These are phyloP conservation scores for Neurospora sp. DNA, from an alignment of 495 filamentous ascomycete genomes.

Conservation along the genomic window DNA sequence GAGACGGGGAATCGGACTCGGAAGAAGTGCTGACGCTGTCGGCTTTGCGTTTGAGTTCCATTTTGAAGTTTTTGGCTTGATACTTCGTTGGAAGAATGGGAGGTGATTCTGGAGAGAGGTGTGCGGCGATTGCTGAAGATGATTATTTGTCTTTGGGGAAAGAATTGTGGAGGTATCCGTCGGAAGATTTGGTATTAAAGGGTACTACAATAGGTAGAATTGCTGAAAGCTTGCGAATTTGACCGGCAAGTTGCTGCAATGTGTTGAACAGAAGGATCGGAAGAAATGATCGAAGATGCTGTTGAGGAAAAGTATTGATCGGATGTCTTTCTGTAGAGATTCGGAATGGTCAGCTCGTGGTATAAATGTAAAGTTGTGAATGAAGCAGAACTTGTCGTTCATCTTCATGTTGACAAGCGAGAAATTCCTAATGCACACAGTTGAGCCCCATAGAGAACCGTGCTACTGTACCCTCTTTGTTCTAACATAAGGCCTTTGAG, in stretches of 20 bases:
- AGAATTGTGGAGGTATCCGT: neutral
- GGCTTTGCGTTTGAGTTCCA: neutral
- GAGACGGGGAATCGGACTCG: neutral
- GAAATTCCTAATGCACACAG: neutral
- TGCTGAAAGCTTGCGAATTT: neutral
- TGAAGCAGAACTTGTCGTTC: neutral
- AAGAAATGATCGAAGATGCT: neutral
- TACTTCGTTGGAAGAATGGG: neutral
- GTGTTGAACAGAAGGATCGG: neutral
- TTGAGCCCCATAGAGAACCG: neutral
- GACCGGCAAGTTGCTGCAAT: neutral
- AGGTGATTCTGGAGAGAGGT: too few species aligned
- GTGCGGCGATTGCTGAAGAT: too few species aligned
- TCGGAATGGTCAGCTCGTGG: neutral
- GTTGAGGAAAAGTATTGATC: neutral
- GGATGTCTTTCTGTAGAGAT: neutral
- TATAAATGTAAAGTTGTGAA: neutral
- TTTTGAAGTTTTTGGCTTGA: neutral
- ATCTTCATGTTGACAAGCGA: neutral
- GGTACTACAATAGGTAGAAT: neutral
- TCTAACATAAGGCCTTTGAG: neutral
- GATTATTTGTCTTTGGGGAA: too few species aligned
- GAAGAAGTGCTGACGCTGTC: neutral
- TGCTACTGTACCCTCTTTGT: neutral
- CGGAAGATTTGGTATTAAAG: neutral